These are phyloP conservation scores for Suhomyces yuchorum DNA, from an alignment of 1,139 yeast species.

Conservation along the genomic window DNA sequence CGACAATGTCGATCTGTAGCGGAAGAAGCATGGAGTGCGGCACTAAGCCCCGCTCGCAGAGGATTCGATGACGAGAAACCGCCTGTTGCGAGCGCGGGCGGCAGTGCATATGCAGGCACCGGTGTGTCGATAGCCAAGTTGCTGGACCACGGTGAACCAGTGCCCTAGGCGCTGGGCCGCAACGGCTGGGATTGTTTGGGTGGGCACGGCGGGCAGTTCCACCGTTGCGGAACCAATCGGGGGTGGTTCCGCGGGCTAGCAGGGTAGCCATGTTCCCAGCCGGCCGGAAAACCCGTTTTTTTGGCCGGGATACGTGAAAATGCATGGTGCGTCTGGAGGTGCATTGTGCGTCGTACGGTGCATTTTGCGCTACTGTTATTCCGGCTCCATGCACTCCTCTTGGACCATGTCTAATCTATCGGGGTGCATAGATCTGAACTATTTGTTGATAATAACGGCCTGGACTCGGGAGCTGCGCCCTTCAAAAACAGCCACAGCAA, in stretches of 20 bases:
- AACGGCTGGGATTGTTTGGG: not conserved
- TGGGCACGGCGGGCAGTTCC: not conserved
- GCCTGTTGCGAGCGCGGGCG: not conserved
- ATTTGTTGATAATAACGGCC: slow-evolving; percentile 1
- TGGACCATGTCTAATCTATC: slow-evolving; percentile 3
- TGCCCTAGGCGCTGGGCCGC: not conserved
- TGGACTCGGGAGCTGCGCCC: not conserved
- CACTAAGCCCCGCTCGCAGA: slow-evolving; percentile 4
- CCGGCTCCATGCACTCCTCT: not conserved
- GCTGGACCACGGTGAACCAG: not conserved
- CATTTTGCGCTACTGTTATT: not conserved
- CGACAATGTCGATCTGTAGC: not conserved
- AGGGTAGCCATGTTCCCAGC: not conserved
- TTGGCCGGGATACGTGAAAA: not conserved
- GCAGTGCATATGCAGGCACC: slow-evolving; percentile 2
- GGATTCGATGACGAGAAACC: slow-evolving; percentile 3
- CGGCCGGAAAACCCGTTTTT: not conserved
- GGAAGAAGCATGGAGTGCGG: not conserved
- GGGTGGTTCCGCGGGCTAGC: no score
- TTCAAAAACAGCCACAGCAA: not conserved
- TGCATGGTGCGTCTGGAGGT: slow-evolving; percentile 1
- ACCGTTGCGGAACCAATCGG: no score
- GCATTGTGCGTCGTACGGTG: slow-evolving; percentile 1
- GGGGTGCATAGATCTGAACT: slow-evolving; percentile 8
- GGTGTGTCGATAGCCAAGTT: not conserved